Base-by-base conservation (phyloP, 164 flowering plant species). In the Vitis rupestris region DNA sequence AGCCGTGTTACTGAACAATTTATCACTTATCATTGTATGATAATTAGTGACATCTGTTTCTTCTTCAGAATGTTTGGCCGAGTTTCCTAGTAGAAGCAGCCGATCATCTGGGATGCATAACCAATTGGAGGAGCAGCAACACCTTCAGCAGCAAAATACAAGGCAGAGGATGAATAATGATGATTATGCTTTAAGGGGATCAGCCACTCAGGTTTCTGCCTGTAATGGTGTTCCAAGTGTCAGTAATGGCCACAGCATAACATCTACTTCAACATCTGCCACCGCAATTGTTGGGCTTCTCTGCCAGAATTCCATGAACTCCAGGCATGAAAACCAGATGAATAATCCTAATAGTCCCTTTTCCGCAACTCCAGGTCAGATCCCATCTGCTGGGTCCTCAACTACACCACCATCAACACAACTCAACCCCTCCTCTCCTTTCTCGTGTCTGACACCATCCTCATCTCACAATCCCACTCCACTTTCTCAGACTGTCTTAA, bases 241-340 rank as follows among this genome's bases (percentile, higher is more conserved):
- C 80, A 86, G 82, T 74, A 81, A 82, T 67, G 58, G 85, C 9
- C 79, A 78, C 60, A 78, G 70, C 54, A 16, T 81, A 29, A 67
- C 84, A 50, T 72, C 87, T 31, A 68, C 81, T 17, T 72, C 87
- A 37, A 54, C 89, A 16, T 74, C 95, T 15, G 63, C 85, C 44
- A 75, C 81, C 75, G 78, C 87, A 16, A 81, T 85, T 49, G 87
- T 70, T 50, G 91, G 90, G 51, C 85, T 91, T 47, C 86, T 92
- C 51, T 97, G 90, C 74, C 98, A 96, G 70, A 96, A 90, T 59
- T 89, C 97, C 11, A 89, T 87, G 88, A 90, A 90, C 75, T 84
- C 90, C 14, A 79, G 95, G 78, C 92, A 85, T 54, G 94, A 87
- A 68, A 85, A 67, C 69, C 66, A 81, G 3, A 53, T 83, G 76